A percentile compares a stretch with the other conserved stretches of the same genome.
Conservation (phyloP, 306 rosid species). For the Vachellia pachyceras region DNA sequence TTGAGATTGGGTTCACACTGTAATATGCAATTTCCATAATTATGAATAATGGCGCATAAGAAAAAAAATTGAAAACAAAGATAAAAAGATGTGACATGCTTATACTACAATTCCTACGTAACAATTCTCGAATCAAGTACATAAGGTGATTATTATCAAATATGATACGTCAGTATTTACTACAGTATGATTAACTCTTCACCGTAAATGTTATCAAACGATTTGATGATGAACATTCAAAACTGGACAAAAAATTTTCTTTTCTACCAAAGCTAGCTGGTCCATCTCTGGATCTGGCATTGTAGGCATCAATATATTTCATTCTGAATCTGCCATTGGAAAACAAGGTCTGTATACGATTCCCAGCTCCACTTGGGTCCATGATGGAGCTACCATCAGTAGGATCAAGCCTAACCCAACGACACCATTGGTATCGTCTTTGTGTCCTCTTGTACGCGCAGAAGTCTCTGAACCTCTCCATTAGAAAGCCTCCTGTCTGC, state of each 20-base stretch:
- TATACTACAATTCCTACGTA: slow-evolving; percentile 5
- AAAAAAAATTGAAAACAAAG: no score
- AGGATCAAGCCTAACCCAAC: slow-evolving; percentile 35
- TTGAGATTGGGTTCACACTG: not conserved
- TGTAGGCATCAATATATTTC: slow-evolving; percentile 33
- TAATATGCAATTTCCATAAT: not conserved
- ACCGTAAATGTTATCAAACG: not conserved
- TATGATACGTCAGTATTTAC: not conserved
- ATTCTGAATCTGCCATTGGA: slow-evolving; percentile 26
- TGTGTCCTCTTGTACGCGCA: slow-evolving; percentile 25
- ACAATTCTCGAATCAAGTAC: not conserved
- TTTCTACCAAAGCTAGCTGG: slow-evolving; percentile 39
- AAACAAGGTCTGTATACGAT: not conserved
- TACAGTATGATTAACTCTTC: not conserved
- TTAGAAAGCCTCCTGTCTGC: slow-evolving; percentile 35
- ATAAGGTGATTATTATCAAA: not conserved
- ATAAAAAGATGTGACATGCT: not conserved
- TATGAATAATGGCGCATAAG: not conserved
- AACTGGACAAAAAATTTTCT: not conserved
- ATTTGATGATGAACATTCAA: not conserved
- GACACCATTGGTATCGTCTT: slow-evolving; percentile 27
- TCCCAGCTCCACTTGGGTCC: slow-evolving; percentile 40
- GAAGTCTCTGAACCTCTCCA: slow-evolving; percentile 26
- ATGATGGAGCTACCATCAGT: slow-evolving; percentile 54
- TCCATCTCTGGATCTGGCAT: slow-evolving; percentile 36